Evolutionary conservation across 1,284 basidiomycete species (phyloP).

Genomic region (Ganoderma multipileum): DNA sequence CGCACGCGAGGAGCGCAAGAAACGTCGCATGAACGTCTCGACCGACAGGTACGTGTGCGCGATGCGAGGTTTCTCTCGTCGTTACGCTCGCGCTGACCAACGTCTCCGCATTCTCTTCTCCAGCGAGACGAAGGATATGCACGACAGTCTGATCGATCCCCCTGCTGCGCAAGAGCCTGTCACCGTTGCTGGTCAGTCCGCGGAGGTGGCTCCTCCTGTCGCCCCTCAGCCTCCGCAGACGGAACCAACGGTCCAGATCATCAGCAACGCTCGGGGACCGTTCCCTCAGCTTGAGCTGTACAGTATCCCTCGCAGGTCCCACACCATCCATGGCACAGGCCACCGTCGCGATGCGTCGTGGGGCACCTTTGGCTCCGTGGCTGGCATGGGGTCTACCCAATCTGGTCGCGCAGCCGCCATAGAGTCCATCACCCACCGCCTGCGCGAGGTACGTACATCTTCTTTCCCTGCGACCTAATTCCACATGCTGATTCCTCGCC

Average conservation of each 20-base stretch:
- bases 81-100: constrained; percentile 25
- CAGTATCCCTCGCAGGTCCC: constrained; percentile 46
- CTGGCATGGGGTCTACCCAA: constrained; percentile 9
- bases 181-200: constrained; percentile 16
- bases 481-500: constrained; percentile 19
- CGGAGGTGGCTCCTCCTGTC: background rate
- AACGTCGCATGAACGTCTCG: constrained; percentile 37
- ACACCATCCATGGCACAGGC: constrained; percentile 36
- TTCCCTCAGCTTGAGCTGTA: constrained; percentile 68
- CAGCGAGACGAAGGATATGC: constrained; percentile 25
- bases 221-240: constrained; percentile 10
- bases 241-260: constrained; percentile 44
- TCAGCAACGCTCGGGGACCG: constrained; percentile 64
- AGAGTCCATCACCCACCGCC: constrained; percentile 30
- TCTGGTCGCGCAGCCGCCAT: constrained; percentile 26
- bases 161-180: constrained; percentile 14
- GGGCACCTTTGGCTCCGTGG: constrained; percentile 20
- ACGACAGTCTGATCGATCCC: constrained; percentile 24
- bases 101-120: background rate
- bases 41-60: constrained; percentile 41
- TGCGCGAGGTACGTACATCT: constrained; percentile 33
- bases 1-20: constrained; percentile 59
- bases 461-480: background rate
- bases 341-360: constrained; percentile 26
- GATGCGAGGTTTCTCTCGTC: constrained; percentile 9